Evolutionary conservation across 495 filamentous ascomycete genomes (phyloP), one percentile per base, ranked within the genome.

Genomic region (Tuber indicum): DNA sequence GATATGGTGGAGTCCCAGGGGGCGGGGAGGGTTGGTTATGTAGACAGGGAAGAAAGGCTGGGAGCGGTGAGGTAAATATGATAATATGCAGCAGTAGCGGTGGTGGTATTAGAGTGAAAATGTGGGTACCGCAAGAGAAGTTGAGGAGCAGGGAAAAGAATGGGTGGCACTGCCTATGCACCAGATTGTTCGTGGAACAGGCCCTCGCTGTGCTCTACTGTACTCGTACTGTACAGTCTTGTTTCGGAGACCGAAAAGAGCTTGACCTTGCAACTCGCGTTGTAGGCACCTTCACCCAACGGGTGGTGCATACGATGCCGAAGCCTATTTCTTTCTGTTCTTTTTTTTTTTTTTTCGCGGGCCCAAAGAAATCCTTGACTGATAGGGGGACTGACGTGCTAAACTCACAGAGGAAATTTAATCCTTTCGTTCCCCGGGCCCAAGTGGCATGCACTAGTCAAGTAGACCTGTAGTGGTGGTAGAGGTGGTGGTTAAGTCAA

Each of bases 41-140:
- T 62, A 36, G 58, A 16, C 26, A 66, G 12, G 58, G 58, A 66
- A 66, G 58, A 62, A 62, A 21, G 52, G 52, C 12, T 62, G n/a
- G 52, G 52, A 36, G 58, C 12, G 58, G 58, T 66, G 58, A 66
- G 58, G 58, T 66, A 66, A 66, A 66, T 66, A 66, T 66, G 58
- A 66, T 66, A 66, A 36, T 66, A 66, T 66, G 58, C 1, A 66
- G 58, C 1, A 66, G 58, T 32, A 66, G 58, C 16, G 26, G 32
- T 66, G 58, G 26, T 66, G 26, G 58, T 32, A 66, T 66, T 66
- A 66, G 12, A 66, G 58, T 19, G 17, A 32, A 62, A 16, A 17
- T 66, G 26, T 66, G n/a, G 52, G 52, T 62, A 32, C 16, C 3
- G 26, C 7, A 66, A 66, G 58, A 66, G 58, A 14, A 14, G 58